These are phyloP conservation scores for Alternaria angustiovoidea DNA, from an alignment of 2,329 filamentous ascomycete genomes.

Conservation along the genomic window DNA sequence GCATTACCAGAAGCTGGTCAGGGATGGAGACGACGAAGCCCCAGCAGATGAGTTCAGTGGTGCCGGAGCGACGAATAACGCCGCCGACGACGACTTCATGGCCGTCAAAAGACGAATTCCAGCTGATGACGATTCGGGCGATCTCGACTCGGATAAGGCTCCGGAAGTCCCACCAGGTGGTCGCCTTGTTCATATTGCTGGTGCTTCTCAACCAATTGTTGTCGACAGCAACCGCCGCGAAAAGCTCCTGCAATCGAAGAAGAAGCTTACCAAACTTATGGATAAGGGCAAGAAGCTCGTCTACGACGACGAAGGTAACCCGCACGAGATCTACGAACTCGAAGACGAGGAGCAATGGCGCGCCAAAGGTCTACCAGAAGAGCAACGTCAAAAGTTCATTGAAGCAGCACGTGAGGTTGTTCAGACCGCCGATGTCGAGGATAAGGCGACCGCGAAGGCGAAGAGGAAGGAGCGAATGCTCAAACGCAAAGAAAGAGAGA, in stretches of 20 bases:
- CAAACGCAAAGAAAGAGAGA: constrained; percentile 74
- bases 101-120: constrained; percentile 87
- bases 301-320: constrained; percentile 89
- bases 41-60: constrained; percentile 48
- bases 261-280: constrained; percentile 90
- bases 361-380: constrained; percentile 75
- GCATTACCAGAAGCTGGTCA: constrained; percentile 89
- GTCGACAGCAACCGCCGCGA: constrained; percentile 95
- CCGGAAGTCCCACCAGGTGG: constrained; percentile 56
- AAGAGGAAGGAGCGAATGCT: constrained; percentile 79
- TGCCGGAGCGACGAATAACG: constrained; percentile 46
- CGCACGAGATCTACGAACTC: constrained; percentile 87
- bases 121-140: constrained; percentile 66
- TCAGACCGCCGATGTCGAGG: constrained; percentile 76
- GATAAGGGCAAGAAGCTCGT: constrained; percentile 84
- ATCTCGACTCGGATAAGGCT: constrained; percentile 55
- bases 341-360: constrained; percentile 84
- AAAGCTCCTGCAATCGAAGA: constrained; percentile 94
- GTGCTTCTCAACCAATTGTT: constrained; percentile 73
- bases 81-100: constrained; percentile 82
- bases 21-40: constrained; percentile 56
- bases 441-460: constrained; percentile 81
- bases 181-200: constrained; percentile 69
- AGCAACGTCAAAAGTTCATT: constrained; percentile 80
- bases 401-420: constrained; percentile 77